These are phyloP conservation scores for Debaryomyces sp. DNA, from an alignment of 1,139 yeast species.

Conservation along the genomic window DNA sequence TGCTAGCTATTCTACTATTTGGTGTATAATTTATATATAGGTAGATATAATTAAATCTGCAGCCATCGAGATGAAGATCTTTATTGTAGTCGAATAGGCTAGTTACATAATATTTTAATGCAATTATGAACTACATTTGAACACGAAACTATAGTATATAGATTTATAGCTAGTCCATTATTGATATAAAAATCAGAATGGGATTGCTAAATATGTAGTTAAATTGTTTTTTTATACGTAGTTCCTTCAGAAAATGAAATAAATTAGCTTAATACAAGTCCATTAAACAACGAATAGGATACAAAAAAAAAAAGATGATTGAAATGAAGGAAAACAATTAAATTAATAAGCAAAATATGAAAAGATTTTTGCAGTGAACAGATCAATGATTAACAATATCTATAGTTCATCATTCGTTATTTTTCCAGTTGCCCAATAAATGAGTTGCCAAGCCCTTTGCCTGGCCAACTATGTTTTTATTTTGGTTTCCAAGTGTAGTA, in stretches of 20 bases:
- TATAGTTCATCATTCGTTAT: slow-evolving; percentile 16
- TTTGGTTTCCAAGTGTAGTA: slow-evolving; percentile 7
- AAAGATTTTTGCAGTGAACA: neutral
- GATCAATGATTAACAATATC: slow-evolving; percentile 3
- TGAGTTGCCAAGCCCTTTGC: slow-evolving; percentile 46
- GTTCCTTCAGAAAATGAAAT: slow-evolving; percentile 1
- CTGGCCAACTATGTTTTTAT: slow-evolving; percentile 35
- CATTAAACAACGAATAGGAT: neutral
- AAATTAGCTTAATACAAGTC: neutral
- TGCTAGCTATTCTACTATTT: neutral
- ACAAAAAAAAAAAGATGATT: neutral
- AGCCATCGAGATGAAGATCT: neutral
- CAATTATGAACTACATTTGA: neutral
- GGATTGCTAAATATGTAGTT: neutral
- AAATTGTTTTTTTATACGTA: neutral
- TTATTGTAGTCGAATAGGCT: neutral
- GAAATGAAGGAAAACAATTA: neutral
- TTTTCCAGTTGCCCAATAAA: slow-evolving; percentile 37
- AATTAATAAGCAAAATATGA: neutral
- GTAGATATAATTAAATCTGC: neutral
- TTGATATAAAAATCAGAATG: neutral
- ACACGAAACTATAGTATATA: neutral
- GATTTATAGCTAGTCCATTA: slow-evolving; percentile 1
- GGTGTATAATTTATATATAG: neutral
- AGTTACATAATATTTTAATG: neutral